These are phyloP conservation scores for Trichoderma polysporum DNA, from an alignment of 2,329 filamentous ascomycete genomes.

Conservation along the genomic window DNA sequence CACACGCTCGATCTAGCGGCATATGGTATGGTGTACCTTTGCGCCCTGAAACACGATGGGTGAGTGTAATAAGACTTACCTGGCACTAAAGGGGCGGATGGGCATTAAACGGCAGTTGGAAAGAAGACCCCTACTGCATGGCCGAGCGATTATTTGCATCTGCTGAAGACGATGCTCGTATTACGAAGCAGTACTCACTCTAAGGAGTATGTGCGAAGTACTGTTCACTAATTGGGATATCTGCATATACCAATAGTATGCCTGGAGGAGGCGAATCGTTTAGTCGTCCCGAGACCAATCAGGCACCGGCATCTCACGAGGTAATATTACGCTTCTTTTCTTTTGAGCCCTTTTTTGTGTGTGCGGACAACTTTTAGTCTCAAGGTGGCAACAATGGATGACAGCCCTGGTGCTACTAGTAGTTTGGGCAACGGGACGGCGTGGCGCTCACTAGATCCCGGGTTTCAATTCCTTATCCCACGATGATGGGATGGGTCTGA, in stretches of 20 bases:
- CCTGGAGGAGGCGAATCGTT: neutral
- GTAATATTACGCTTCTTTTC: neutral
- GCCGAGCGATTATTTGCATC: neutral
- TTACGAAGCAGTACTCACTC: neutral
- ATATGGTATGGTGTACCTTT: slow-evolving; percentile 14
- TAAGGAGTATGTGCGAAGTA: neutral
- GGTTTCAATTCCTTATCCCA: neutral
- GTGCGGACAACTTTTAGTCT: neutral
- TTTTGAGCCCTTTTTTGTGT: neutral
- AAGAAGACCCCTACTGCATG: slow-evolving; percentile 11
- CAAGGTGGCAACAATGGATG: neutral
- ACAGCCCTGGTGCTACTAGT: neutral
- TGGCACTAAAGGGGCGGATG: slow-evolving; percentile 10
- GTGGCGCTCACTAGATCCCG: slow-evolving; percentile 18
- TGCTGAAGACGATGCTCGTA: neutral
- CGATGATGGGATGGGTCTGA: neutral
- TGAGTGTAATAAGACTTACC: slow-evolving; percentile 16
- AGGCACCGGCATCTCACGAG: neutral
- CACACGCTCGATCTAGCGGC: slow-evolving; percentile 8
- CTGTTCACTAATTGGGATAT: neutral
- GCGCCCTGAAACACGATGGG: slow-evolving; percentile 21
- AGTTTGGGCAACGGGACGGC: slow-evolving; percentile 7
- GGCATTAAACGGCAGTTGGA: slow-evolving; percentile 9
- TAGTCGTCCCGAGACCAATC: neutral
- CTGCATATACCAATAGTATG: neutral